Percentiles rank a stretch among this genome's conserved stretches.
phyloP scores from a whole-genome alignment of 2,329 filamentous ascomycete species.

The Fusarium sacchari region DNA sequence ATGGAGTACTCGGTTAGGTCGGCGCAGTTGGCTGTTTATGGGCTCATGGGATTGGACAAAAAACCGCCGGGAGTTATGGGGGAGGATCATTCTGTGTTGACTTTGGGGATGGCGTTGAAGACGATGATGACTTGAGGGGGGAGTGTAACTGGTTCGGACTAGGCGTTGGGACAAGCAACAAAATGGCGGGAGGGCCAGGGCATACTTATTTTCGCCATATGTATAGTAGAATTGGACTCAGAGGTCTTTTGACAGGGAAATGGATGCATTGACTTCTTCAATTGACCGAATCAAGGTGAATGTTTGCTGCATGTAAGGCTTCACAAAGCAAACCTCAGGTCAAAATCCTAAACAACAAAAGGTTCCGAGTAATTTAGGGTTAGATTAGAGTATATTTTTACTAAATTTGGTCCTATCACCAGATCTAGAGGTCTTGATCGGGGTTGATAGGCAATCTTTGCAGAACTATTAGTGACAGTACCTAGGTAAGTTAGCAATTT shows the following conservation, averaged over 20 bases:
- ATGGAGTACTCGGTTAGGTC: slow-evolving; percentile 44
- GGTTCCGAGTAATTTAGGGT: accelerated
- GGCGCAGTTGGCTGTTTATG: slow-evolving; percentile 41
- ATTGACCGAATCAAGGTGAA: not conserved
- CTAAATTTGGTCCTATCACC: accelerated
- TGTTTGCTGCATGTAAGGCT: not conserved
- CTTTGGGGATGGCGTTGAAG: slow-evolving; percentile 42
- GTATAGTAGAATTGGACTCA: not conserved
- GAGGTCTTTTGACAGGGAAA: not conserved
- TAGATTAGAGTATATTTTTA: accelerated
- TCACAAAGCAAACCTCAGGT: accelerated
- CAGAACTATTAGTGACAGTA: not conserved
- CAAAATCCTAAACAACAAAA: not conserved
- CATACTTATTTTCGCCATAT: not conserved
- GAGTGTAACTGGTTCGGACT: not conserved
- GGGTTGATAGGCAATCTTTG: not conserved
- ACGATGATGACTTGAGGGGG: slow-evolving; percentile 39
- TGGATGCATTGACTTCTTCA: not conserved
- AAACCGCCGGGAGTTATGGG: slow-evolving; percentile 33
- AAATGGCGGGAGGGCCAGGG: not conserved
- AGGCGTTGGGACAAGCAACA: slow-evolving; percentile 16
- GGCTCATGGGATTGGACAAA: slow-evolving; percentile 39
- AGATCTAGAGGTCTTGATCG: accelerated
- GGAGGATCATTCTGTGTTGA: slow-evolving; percentile 37
- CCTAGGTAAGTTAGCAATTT: not conserved